Evolutionary conservation across 305 asterid genomes (phyloP).

Genomic region (Fraxinus dipetala): DNA sequence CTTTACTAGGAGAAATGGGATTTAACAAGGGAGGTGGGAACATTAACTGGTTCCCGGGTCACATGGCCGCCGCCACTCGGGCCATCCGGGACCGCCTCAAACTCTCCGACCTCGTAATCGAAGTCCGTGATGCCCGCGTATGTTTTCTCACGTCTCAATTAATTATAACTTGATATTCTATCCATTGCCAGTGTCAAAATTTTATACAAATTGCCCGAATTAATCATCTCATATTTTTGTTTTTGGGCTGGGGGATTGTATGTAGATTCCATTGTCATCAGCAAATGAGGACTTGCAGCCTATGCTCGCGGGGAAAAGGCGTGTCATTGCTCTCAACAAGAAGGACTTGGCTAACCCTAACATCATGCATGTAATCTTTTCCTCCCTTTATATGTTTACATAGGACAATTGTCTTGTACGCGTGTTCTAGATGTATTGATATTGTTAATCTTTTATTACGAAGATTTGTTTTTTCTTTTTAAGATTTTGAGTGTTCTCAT

Average conservation of each 20-base stretch:
- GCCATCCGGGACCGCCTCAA: slow-evolving; percentile 94
- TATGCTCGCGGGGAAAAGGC: slow-evolving; percentile 67
- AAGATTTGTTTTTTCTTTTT: background rate
- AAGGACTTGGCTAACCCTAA: slow-evolving; percentile 92
- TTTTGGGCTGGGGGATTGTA: background rate
- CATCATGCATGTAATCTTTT: slow-evolving; percentile 66
- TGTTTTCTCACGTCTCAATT: background rate
- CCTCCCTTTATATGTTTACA: background rate
- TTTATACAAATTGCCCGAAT: background rate
- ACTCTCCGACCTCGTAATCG: slow-evolving; percentile 76
- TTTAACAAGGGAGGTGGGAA: slow-evolving; percentile 78
- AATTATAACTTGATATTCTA: background rate
- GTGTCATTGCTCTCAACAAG: slow-evolving; percentile 88
- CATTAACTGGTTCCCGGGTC: slow-evolving; percentile 94
- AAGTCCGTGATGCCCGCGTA: slow-evolving; percentile 95
- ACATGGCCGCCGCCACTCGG: slow-evolving; percentile 96
- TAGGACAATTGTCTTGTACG: background rate
- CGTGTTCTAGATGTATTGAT: background rate
- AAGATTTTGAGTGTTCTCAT: background rate
- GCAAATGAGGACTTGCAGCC: slow-evolving; percentile 80
- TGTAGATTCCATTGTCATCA: slow-evolving; percentile 81
- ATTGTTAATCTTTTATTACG: background rate
- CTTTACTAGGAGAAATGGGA: slow-evolving; percentile 66
- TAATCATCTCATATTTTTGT: background rate
- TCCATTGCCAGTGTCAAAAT: background rate